phyloP scores from a whole-genome alignment of 2,329 filamentous ascomycete genomes.

The Lasiodiplodia hormozganensis region DNA sequence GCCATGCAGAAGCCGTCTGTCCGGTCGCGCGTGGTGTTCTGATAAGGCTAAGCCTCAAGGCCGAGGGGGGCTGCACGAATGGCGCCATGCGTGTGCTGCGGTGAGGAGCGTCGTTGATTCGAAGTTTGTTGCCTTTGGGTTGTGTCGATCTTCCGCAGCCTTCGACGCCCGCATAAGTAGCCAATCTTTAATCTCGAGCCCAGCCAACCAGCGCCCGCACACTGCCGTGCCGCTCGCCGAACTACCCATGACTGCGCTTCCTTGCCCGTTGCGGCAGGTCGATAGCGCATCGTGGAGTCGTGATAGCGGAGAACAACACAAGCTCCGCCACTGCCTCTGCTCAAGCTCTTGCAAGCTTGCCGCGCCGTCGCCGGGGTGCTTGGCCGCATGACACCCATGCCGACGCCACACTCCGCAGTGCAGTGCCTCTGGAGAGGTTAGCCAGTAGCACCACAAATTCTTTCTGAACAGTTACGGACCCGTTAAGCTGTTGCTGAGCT shows the following conservation, averaged over 20 bases:
- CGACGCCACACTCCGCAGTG: neutral
- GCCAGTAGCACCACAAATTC: neutral
- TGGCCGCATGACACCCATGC: slow-evolving; percentile 10
- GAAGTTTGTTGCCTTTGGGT: slow-evolving; percentile 23
- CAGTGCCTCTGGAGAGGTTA: neutral
- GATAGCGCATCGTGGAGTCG: slow-evolving; percentile 16
- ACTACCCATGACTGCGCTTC: neutral
- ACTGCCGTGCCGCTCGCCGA: slow-evolving; percentile 3
- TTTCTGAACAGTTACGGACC: neutral
- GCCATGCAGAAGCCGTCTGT: neutral
- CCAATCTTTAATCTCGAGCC: slow-evolving; percentile 9
- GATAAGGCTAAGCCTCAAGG: neutral
- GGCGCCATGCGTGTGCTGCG: slow-evolving; percentile 16
- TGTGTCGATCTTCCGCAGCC: slow-evolving; percentile 29
- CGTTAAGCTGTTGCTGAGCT: neutral
- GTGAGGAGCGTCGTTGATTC: slow-evolving; percentile 1
- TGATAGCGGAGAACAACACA: slow-evolving; percentile 13
- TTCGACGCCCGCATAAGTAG: slow-evolving; percentile 16
- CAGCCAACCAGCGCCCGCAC: slow-evolving; percentile 6
- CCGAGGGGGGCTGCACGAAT: neutral
- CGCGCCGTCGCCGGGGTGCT: slow-evolving; percentile 3
- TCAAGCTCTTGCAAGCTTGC: slow-evolving; percentile 17
- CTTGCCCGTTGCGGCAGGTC: slow-evolving; percentile 13
- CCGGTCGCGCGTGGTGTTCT: neutral
- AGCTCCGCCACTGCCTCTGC: slow-evolving; percentile 9